Evolutionary conservation across 768 basidiomycete genomes (phyloP).

Genomic region (Tephrocybe sp.): DNA sequence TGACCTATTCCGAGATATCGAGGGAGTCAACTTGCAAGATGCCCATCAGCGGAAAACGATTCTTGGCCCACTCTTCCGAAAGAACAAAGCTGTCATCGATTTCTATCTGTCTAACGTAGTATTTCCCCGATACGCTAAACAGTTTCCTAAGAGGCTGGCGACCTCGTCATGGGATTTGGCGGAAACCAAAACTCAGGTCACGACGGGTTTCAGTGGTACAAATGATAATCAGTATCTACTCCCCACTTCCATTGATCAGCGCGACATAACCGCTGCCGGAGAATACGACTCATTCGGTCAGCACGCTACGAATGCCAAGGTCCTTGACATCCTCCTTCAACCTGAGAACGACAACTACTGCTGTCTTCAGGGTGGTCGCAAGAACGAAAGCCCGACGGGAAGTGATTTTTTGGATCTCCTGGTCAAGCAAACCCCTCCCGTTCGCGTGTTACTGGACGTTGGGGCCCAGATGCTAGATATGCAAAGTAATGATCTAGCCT

Average conservation of each 20-base stretch:
- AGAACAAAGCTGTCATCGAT: constrained; percentile 37
- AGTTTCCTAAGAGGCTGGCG: constrained; percentile 44
- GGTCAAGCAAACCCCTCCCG: constrained; percentile 27
- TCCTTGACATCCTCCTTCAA: constrained; percentile 34
- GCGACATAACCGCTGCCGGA: not conserved
- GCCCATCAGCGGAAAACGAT: constrained; percentile 21
- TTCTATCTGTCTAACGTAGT: constrained; percentile 46
- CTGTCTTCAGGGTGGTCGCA: constrained; percentile 18
- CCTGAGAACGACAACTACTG: constrained; percentile 38
- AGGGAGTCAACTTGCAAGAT: constrained; percentile 42
- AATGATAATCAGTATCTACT: constrained; percentile 44
- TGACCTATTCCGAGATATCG: constrained; percentile 23
- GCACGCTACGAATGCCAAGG: constrained; percentile 45
- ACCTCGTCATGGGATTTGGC: constrained; percentile 55
- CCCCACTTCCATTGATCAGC: constrained; percentile 33
- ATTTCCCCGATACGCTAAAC: constrained; percentile 48
- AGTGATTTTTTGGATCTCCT: constrained; percentile 27
- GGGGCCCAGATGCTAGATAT: constrained; percentile 57
- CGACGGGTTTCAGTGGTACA: constrained; percentile 55
- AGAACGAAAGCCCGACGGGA: constrained; percentile 14
- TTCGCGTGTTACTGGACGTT: constrained; percentile 53
- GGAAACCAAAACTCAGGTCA: constrained; percentile 29
- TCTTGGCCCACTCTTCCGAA: constrained; percentile 32
- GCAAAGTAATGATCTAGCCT: constrained; percentile 36
- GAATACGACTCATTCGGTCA: constrained; percentile 32